These are phyloP conservation scores for Colletotrichum sp. DNA, from an alignment of 2,329 filamentous ascomycete genomes.

Conservation along the genomic window DNA sequence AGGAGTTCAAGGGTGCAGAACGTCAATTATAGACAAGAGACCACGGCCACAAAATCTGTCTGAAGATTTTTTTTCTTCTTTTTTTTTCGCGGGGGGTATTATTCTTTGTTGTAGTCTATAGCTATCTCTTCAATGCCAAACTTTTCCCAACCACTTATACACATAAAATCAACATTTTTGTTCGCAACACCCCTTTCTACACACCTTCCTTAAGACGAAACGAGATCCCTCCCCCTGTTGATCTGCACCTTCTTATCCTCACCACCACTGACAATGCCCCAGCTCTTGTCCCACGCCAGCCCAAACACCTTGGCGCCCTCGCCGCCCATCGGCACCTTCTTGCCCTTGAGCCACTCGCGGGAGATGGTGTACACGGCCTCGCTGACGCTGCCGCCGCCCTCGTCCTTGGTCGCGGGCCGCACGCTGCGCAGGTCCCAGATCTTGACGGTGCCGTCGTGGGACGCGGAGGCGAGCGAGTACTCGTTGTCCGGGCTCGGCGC, in stretches of 20 bases:
- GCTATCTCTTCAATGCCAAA: conserved; percentile 11
- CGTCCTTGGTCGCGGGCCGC: conserved; percentile 62
- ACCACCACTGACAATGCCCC: conserved; percentile 89
- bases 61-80: background rate
- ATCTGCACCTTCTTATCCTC: conserved; percentile 97
- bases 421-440: conserved; percentile 90
- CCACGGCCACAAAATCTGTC: background rate
- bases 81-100: conserved; percentile 13
- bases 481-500: conserved; percentile 65
- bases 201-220: conserved; percentile 36
- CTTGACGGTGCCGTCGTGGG: conserved; percentile 89
- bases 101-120: conserved; percentile 20
- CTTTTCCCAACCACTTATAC: conserved; percentile 18
- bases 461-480: conserved; percentile 86
- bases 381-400: conserved; percentile 69
- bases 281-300: conserved; percentile 82
- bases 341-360: conserved; percentile 72
- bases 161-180: background rate
- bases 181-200: background rate
- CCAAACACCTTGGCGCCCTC: conserved; percentile 91
- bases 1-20: conserved; percentile 1
- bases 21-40: background rate
- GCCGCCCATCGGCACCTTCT: conserved; percentile 71
- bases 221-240: conserved; percentile 69
- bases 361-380: conserved; percentile 78